Percentiles rank a stretch among this genome's conserved stretches.
Evolutionary conservation across 352 stramenopile genomes (phyloP).

Genomic region (Globisporangium uncinulatum): DNA sequence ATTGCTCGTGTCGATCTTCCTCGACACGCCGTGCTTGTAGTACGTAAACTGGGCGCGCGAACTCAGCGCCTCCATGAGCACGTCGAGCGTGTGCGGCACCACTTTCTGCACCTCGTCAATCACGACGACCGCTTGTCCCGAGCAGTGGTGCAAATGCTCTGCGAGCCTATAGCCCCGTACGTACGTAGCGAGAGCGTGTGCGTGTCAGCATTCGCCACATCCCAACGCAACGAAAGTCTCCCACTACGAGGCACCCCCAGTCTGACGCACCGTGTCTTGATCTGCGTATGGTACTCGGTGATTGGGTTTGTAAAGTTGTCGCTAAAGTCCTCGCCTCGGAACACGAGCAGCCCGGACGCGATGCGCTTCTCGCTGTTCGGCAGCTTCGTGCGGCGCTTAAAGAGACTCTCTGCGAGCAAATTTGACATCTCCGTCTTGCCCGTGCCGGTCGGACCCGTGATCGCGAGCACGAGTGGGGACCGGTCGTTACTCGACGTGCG

Average conservation of each 20-base stretch:
- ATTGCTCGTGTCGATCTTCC: slow-evolving; percentile 71
- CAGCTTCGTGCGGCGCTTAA: slow-evolving; percentile 71
- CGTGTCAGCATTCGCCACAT: no score
- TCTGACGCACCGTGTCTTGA: slow-evolving; percentile 62
- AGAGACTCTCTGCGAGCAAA: slow-evolving; percentile 75
- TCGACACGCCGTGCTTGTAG: slow-evolving; percentile 66
- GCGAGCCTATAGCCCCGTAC: slow-evolving; percentile 33
- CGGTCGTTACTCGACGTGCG: slow-evolving; percentile 52
- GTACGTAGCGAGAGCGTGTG: no score
- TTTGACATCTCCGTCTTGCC: slow-evolving; percentile 90
- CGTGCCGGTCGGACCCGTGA: slow-evolving; percentile 86
- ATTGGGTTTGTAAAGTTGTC: slow-evolving; percentile 81
- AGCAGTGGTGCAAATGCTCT: slow-evolving; percentile 78
- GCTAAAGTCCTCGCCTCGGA: slow-evolving; percentile 83
- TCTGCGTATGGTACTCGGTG: slow-evolving; percentile 79
- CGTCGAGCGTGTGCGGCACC: slow-evolving; percentile 84
- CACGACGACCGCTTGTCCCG: slow-evolving; percentile 83
- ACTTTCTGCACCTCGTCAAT: slow-evolving; percentile 92
- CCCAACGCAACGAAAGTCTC: no score
- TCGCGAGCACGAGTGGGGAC: slow-evolving; percentile 79
- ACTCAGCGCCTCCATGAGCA: slow-evolving; percentile 73
- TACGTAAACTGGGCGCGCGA: slow-evolving; percentile 65
- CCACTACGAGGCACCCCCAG: not conserved
- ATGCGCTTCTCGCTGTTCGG: slow-evolving; percentile 65
- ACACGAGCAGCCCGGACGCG: slow-evolving; percentile 69